Evolutionary conservation across 176 grass and related monocot genomes (phyloP).

Genomic region (Bromus sterilis): DNA sequence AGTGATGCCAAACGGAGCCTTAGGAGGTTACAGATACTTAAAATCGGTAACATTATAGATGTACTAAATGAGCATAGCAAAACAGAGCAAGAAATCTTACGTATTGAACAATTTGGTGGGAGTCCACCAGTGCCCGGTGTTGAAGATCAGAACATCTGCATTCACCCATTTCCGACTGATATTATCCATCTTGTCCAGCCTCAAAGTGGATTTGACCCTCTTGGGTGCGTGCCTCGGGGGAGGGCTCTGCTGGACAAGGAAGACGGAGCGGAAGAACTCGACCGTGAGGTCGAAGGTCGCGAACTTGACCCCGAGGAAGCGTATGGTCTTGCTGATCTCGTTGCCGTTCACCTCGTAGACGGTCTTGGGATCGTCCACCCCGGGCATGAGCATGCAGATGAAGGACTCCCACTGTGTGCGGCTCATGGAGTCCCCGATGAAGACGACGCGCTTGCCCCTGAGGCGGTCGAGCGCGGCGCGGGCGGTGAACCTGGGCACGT

Average conservation of each 20-base stretch:
- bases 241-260: constrained; percentile 70
- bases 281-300: constrained; percentile 65
- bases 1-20: not conserved
- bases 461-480: constrained; percentile 48
- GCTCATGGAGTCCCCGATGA: constrained; percentile 98
- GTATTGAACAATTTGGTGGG: constrained; percentile 79
- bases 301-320: constrained; percentile 65
- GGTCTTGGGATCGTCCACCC: constrained; percentile 55
- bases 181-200: constrained; percentile 78
- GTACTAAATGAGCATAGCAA: not conserved
- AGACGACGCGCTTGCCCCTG: constrained; percentile 74
- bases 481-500: constrained; percentile 51
- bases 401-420: constrained; percentile 99
- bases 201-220: constrained; percentile 58
- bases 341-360: constrained; percentile 88
- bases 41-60: not conserved
- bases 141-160: constrained; percentile 89
- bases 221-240: constrained; percentile 57
- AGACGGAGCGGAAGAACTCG: constrained; percentile 84
- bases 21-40: not conserved
- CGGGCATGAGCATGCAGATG: constrained; percentile 97
- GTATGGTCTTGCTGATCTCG: constrained; percentile 71
- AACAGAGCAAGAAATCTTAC: constrained; percentile 47
- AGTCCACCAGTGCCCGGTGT: constrained; percentile 97
- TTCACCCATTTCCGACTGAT: constrained; percentile 65